Base-by-base conservation (phyloP, 768 basidiomycete species). In the Mycena venus region DNA sequence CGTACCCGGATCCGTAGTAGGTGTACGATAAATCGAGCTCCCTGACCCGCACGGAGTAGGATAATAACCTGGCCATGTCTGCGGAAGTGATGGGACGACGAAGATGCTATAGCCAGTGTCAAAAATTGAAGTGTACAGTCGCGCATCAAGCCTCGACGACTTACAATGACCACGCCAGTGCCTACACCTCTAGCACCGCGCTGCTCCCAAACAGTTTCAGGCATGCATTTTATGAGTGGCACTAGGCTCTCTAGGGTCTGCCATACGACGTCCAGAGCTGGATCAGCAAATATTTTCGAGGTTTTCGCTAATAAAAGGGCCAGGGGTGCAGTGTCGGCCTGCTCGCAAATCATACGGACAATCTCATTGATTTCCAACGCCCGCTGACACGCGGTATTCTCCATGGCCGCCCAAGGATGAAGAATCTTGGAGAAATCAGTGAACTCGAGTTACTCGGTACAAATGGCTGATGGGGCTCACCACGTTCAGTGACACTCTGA, bases 161-260 rank as follows among this genome's bases (percentile, higher is more conserved):
- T 68, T 17, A 74, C 73, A n/a, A 69, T 38, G 31, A 21, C 29
- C 21, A 12, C 29, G 25, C 32, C 17, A 7, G n/a, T 17, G 9
- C 42, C 25, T 23, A 2, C 3, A 17, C 31, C 25, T 62, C 23
- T 29, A 25, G 19, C 25, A 12, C 25, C 49, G 49, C 25, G 49
- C 60, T 65, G 34, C 60, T 69, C 73, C 73, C 73, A 74, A 3
- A 69, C 17, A 27, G 73, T 69, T 9, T 74, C 67, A 17, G 73
- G 68, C 73, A 69, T 74, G 40, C 73, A 74, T 65, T 69, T 74
- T 34, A 74, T 42, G 25, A 74, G 73, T 1, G 68, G 68, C 6
- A 64, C 53, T 7, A 74, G n/a, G 29, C 67, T 69, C 7, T 0
- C 4, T 49, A 29, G 68, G 4, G 65, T 27, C 19, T 36, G 23